A percentile compares a stretch with the other conserved stretches of the same genome.
phyloP scores from a whole-genome alignment of 495 filamentous ascomycete species.

The Beverwykella pulmonaria region DNA sequence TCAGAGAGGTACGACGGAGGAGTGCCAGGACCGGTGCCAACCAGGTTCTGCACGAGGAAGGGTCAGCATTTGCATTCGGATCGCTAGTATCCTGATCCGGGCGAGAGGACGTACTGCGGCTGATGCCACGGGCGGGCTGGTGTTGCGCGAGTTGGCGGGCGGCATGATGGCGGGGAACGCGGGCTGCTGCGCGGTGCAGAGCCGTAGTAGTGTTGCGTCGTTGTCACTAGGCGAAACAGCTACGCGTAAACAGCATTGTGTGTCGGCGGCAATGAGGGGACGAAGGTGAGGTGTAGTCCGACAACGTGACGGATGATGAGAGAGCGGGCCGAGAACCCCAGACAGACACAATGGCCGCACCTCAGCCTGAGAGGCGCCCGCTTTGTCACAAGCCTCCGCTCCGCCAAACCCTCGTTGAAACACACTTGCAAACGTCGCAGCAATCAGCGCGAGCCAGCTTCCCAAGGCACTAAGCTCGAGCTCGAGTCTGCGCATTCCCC shows the following conservation, averaged over 20 bases:
- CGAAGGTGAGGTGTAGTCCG: not conserved
- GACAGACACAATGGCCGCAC: not conserved
- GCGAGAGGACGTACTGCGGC: constrained; percentile 12
- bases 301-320: not conserved
- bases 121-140: constrained; percentile 26
- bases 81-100: not conserved
- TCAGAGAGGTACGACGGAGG: constrained; percentile 44
- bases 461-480: not conserved
- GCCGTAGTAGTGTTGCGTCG: not conserved
- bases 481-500: not conserved
- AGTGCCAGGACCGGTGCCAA: constrained; percentile 26
- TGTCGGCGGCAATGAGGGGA: not conserved
- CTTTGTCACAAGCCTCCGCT: constrained; percentile 5
- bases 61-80: constrained; percentile 4
- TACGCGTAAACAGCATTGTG: not conserved
- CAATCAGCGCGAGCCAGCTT: not conserved
- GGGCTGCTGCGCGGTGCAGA: not conserved
- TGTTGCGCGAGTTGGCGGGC: constrained; percentile 33
- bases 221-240: not conserved
- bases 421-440: constrained; percentile 12
- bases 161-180: constrained; percentile 25
- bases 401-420: constrained; percentile 2
- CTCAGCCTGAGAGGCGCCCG: not conserved
- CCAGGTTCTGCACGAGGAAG: constrained; percentile 28
- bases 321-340: not conserved